These are phyloP conservation scores for Annulohypoxylon maeteangense DNA, from an alignment of 495 filamentous ascomycete genomes.

Conservation along the genomic window DNA sequence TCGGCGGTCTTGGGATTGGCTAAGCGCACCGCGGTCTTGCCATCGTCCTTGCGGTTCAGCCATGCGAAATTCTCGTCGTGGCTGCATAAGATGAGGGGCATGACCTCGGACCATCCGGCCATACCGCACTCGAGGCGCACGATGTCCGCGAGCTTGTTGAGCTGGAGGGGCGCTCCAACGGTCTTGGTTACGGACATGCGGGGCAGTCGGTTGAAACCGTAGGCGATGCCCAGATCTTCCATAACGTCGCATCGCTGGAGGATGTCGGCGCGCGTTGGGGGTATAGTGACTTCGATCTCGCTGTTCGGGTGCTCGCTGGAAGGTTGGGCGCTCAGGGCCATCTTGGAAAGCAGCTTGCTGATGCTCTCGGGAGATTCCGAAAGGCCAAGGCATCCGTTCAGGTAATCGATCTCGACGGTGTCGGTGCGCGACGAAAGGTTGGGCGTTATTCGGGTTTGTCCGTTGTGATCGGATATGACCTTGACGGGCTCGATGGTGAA, in stretches of 20 bases:
- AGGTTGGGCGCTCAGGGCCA: constrained; percentile 83
- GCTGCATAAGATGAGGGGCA: constrained; percentile 96
- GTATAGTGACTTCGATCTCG: constrained; percentile 81
- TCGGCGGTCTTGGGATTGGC: constrained; percentile 96
- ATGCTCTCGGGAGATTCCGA: constrained; percentile 75
- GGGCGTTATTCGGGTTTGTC: constrained; percentile 79
- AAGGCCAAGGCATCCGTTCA: constrained; percentile 91
- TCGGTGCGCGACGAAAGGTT: constrained; percentile 78
- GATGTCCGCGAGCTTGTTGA: constrained; percentile 96
- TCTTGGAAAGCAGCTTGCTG: constrained; percentile 80
- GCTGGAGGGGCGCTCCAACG: constrained; percentile 83
- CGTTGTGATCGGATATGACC: constrained; percentile 91
- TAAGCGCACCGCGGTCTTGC: constrained; percentile 83
- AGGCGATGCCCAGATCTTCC: constrained; percentile 96
- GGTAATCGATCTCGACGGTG: constrained; percentile 87
- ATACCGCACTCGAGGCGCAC: constrained; percentile 89
- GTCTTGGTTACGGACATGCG: constrained; percentile 85
- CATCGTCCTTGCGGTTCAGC: constrained; percentile 92
- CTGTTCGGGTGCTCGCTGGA: constrained; percentile 67
- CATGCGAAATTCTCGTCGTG: constrained; percentile 98
- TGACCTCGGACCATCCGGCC: constrained; percentile 95
- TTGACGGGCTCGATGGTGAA: constrained; percentile 95
- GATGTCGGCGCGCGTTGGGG: constrained; percentile 91
- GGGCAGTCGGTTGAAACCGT: constrained; percentile 95
- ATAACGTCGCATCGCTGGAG: constrained; percentile 98